A percentile compares a stretch with the other conserved stretches of the same genome.
phyloP scores from a whole-genome alignment of 495 filamentous ascomycete genomes.

The Penicillium maclennaniae region DNA sequence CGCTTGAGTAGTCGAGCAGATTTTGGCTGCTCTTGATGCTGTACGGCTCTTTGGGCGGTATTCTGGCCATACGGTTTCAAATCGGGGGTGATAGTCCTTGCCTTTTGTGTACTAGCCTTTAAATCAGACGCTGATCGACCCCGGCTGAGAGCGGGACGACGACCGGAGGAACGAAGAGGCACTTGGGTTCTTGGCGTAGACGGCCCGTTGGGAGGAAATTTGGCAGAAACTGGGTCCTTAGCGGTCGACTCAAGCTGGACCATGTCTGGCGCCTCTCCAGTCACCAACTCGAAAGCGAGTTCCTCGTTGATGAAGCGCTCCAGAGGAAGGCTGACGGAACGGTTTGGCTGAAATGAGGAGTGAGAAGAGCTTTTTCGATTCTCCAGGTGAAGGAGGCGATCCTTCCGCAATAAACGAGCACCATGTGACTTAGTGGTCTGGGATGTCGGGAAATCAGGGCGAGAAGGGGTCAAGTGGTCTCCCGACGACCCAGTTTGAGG shows the following conservation, averaged over 20 bases:
- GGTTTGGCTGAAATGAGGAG: constrained; percentile 25
- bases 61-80: constrained; percentile 13
- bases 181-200: constrained; percentile 11
- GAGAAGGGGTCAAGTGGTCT: constrained; percentile 26
- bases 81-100: constrained; percentile 15
- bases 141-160: constrained; percentile 19
- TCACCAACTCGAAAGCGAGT: constrained; percentile 28
- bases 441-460: constrained; percentile 14
- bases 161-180: constrained; percentile 12
- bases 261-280: constrained; percentile 8
- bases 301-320: constrained; percentile 47
- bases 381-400: constrained; percentile 31
- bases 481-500: constrained; percentile 31
- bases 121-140: constrained; percentile 21
- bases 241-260: background rate
- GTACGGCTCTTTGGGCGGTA: constrained; percentile 11
- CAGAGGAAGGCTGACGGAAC: constrained; percentile 40
- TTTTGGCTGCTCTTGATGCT: constrained; percentile 24
- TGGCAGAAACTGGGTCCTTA: background rate
- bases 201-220: constrained; percentile 6
- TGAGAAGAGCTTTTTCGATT: constrained; percentile 23
- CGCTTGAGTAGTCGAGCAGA: constrained; percentile 29
- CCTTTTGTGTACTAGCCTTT: constrained; percentile 3
- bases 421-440: constrained; percentile 15
- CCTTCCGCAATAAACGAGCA: constrained; percentile 34